Evolutionary conservation across 106 monocot genomes (phyloP), one percentile per base, ranked within the genome.

Genomic region (Apostasia ramifera): DNA sequence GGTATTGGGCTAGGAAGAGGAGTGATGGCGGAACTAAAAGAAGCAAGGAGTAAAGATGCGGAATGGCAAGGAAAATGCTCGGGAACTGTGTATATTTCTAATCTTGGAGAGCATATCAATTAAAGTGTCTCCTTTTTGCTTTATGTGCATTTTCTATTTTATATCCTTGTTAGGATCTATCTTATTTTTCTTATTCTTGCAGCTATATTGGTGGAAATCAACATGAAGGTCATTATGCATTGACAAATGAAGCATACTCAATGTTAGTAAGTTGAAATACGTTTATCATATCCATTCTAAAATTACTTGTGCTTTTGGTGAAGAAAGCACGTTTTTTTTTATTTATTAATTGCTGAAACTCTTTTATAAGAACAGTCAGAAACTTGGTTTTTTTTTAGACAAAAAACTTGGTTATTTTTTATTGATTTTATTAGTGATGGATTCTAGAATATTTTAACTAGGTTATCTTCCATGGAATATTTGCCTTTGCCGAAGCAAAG

Each of bases 1-100:
- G 59, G 61, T 71, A 58, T 87, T 76, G 97, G 97, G 12, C 87
- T 90, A 70, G 84, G 86, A 61, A 74, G 71, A 68, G 80, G 49
- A 60, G 89, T 81, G 46, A 51, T 85, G 56, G 72, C 78, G 52
- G 81, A 89, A 42, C 80, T 98, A 66, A 70, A 85, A 77, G 81
- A 80, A 43, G 77, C 81, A 40, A 98, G 83, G 74, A 76, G 71
- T 66, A 89, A 80, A 66, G 97, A 98, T 76, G 84, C 76, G 44
- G 49, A 40, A 47, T 98, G 97, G 97, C 81, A 81, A 59, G 97
- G 97, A 26, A 89, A 85, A 87, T 98, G 97, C 74, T 98, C 97
- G 57, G 97, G 97, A 67, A 92, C 97, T 75, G 89, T 98, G 97
- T 98, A 90, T 71, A 89, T 82, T 48, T 65, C 42, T 70, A 10